Conservation (phyloP, 129 eudicot genomes). For the Gnaphalium uliginosum region DNA sequence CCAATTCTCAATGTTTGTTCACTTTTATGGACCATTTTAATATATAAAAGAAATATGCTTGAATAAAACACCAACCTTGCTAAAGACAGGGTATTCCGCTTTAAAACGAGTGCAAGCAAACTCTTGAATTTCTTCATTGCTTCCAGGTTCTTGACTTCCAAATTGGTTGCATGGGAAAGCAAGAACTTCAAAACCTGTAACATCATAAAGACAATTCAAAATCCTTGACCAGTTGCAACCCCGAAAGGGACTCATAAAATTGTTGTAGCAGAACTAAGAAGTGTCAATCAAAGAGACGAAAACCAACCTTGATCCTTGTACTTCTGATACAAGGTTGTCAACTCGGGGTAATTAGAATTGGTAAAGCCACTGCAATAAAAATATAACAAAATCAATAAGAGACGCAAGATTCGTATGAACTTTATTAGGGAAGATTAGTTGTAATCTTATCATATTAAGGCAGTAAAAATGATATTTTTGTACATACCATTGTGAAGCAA, state of each 20-base stretch:
- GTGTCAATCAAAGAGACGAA: not conserved
- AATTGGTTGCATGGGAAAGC: slow-evolving; percentile 99
- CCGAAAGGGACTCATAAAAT: not conserved
- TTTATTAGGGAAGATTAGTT: not conserved
- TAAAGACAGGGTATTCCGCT: slow-evolving; percentile 88
- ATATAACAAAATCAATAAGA: slow-evolving; percentile 11
- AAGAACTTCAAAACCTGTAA: slow-evolving; percentile 82
- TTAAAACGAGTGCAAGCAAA: slow-evolving; percentile 96
- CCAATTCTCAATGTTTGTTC: not conserved
- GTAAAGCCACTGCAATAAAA: slow-evolving; percentile 75
- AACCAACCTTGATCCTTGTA: slow-evolving; percentile 91
- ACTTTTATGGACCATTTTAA: not conserved
- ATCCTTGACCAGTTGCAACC: not conserved
- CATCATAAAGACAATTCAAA: not conserved
- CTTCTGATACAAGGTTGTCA: slow-evolving; percentile 71
- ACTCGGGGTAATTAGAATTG: slow-evolving; percentile 78
- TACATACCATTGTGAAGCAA: slow-evolving; percentile 91
- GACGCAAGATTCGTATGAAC: not conserved
- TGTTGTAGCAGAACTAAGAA: not conserved
- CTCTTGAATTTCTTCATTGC: slow-evolving; percentile 71
- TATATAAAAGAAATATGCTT: not conserved
- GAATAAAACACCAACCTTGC: slow-evolving; percentile 51
- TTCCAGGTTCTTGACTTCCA: slow-evolving; percentile 93
- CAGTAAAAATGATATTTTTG: not conserved
- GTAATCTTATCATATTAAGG: not conserved